Evolutionary conservation across 1,284 basidiomycete genomes (phyloP).

Genomic region (Phaffia rhodozyma): DNA sequence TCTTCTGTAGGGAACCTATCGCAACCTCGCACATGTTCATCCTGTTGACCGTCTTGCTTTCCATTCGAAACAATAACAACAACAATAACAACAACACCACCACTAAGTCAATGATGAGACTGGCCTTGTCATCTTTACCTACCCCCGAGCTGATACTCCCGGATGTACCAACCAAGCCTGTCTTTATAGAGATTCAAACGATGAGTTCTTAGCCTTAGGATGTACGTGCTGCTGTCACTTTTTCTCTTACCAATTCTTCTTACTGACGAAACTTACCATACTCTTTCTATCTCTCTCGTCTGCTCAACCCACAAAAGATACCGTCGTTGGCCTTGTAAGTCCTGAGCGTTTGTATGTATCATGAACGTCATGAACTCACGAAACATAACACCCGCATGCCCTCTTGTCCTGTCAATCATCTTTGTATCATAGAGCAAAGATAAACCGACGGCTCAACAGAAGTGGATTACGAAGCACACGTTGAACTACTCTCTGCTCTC

Average conservation of each 20-base stretch:
- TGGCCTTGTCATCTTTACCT: constrained; percentile 68
- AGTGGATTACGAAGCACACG: constrained; percentile 47
- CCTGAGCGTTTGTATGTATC: constrained; percentile 16
- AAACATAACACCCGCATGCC: neutral
- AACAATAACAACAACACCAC: too few species aligned
- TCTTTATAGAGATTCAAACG: constrained; percentile 68
- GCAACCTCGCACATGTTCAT: neutral
- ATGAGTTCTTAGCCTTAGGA: constrained; percentile 54
- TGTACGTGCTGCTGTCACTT: constrained; percentile 67
- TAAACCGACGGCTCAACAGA: constrained; percentile 18
- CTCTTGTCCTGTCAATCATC: neutral
- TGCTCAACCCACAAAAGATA: constrained; percentile 61
- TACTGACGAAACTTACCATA: too few species aligned
- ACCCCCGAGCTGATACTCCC: constrained; percentile 69
- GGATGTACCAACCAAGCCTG: constrained; percentile 52
- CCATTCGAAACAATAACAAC: neutral
- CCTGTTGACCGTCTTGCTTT: neutral
- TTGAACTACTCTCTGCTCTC: constrained; percentile 76
- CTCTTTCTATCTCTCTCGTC: constrained; percentile 54
- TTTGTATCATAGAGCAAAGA: constrained; percentile 30
- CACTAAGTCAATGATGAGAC: constrained; percentile 44
- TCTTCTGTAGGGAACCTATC: neutral
- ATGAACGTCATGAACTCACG: neutral
- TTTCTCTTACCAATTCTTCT: too few species aligned
- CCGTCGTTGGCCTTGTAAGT: constrained; percentile 34